These are phyloP conservation scores for Venturia pyrina DNA, from an alignment of 2,329 filamentous ascomycete species.

Conservation along the genomic window DNA sequence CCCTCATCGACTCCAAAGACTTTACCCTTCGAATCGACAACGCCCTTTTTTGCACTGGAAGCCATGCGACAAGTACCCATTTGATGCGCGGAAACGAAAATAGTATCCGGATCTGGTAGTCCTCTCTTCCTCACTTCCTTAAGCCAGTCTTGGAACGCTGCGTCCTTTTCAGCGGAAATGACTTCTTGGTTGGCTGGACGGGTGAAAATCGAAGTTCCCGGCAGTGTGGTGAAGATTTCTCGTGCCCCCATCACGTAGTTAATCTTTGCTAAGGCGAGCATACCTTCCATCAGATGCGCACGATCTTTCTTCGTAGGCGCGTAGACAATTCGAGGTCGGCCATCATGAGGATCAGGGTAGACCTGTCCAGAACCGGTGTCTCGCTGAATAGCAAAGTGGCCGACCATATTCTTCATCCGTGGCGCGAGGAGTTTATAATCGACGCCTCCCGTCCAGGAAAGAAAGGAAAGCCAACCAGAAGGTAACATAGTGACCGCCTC, in stretches of 20 bases:
- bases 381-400: conserved; percentile 63
- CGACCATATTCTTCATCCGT: conserved; percentile 58
- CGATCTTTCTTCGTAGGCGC: conserved; percentile 61
- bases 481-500: conserved; percentile 71
- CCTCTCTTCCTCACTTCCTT: conserved; percentile 39
- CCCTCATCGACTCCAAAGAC: conserved; percentile 54
- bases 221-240: conserved; percentile 63
- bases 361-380: conserved; percentile 66
- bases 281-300: conserved; percentile 58
- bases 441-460: conserved; percentile 58
- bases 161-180: conserved; percentile 14
- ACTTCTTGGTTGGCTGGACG: conserved; percentile 26
- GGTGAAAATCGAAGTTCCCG: conserved; percentile 54
- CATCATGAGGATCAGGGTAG: conserved; percentile 59
- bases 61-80: conserved; percentile 74
- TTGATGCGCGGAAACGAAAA: conserved; percentile 66
- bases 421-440: conserved; percentile 63
- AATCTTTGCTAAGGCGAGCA: conserved; percentile 64
- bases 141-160: conserved; percentile 53
- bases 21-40: conserved; percentile 31
- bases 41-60: conserved; percentile 30
- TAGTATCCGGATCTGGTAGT: conserved; percentile 38
- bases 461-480: conserved; percentile 48
- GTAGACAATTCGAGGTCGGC: conserved; percentile 59
- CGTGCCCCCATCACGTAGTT: conserved; percentile 66